Evolutionary conservation across 306 rosid genomes (phyloP), one percentile per base, ranked within the genome.

Genomic region (Vachellia collinsii): DNA sequence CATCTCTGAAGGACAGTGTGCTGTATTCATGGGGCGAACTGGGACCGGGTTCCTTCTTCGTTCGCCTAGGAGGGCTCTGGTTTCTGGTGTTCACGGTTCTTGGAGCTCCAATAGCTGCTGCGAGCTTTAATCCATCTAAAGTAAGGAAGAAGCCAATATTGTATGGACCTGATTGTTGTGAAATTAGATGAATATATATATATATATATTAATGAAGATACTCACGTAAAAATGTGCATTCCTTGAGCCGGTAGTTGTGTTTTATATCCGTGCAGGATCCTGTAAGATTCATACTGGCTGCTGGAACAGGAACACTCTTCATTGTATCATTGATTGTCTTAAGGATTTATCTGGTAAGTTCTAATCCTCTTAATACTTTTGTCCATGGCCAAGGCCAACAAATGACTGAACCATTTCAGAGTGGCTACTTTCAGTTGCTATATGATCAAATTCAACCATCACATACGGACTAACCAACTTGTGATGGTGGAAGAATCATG

Each of bases 11-110:
- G 88, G 75, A 90, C 29, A 91, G 89, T 77, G 17, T 84, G 69
- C 67, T 95, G 73, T 95, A 93, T 83, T 93, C 98, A 3, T 93
- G 99, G 99, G 99, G 95, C 7, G 96, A 95, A 80, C 92, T 95
- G 84, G 96, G 96, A 83, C 90, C 92, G 1, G 94, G 88, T 36
- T 88, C 97, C 22, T 90, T 95, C 77, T 88, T 95, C 79, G 89
- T 90, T 83, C 98, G 99, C 79, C 91, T 95, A 69, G 99, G 98
- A 87, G 94, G 99, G 77, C 97, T 95, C 68, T 95, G 99, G 97
- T 66, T 95, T 82, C 85, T 42, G 36, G 90, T 90, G 66, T 91
- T 95, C 88, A 95, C 86, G 48, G 86, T 81, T 79, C 86, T 95
- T 61, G 99, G 99, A 69, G 89, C 81, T 41, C 99, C 99, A 67